These are phyloP conservation scores for Smallanthus sonchifolius DNA, from an alignment of 129 eudicot genomes.

Conservation along the genomic window DNA sequence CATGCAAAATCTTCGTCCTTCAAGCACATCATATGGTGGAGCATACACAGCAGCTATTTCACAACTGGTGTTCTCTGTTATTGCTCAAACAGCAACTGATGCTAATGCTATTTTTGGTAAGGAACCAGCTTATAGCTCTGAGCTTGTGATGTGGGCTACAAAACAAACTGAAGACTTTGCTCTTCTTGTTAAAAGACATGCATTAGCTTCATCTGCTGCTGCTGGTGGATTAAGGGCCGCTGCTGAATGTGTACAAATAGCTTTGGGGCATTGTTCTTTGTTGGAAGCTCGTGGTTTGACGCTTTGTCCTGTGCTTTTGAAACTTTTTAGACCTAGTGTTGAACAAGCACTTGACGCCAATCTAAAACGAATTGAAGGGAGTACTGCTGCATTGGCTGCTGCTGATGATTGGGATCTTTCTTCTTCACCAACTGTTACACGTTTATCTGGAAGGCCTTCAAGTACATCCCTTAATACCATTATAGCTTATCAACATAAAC, in stretches of 20 bases:
- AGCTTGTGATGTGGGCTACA: conserved; percentile 97
- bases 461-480: conserved; percentile 41
- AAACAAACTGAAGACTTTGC: conserved; percentile 83
- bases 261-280: conserved; percentile 93
- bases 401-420: conserved; percentile 97
- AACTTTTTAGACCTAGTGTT: conserved; percentile 90
- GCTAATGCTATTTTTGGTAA: conserved; percentile 67
- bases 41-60: conserved; percentile 99
- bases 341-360: conserved; percentile 98
- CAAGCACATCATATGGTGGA: conserved; percentile 97
- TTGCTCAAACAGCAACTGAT: conserved; percentile 92
- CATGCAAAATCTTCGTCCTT: conserved; percentile 90
- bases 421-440: conserved; percentile 50
- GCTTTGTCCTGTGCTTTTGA: conserved; percentile 88
- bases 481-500: conserved; percentile 58
- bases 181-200: conserved; percentile 81
- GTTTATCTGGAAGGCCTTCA: conserved; percentile 54
- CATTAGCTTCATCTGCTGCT: conserved; percentile 98
- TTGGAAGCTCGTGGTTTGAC: conserved; percentile 90
- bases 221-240: conserved; percentile 98
- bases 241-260: conserved; percentile 97
- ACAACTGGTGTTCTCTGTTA: conserved; percentile 90
- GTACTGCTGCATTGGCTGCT: conserved; percentile 97
- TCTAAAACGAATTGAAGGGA: conserved; percentile 88
- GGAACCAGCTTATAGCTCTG: conserved; percentile 84